Conservation (phyloP, 2,329 filamentous ascomycete genomes). For the Mycosphaerella sp. region DNA sequence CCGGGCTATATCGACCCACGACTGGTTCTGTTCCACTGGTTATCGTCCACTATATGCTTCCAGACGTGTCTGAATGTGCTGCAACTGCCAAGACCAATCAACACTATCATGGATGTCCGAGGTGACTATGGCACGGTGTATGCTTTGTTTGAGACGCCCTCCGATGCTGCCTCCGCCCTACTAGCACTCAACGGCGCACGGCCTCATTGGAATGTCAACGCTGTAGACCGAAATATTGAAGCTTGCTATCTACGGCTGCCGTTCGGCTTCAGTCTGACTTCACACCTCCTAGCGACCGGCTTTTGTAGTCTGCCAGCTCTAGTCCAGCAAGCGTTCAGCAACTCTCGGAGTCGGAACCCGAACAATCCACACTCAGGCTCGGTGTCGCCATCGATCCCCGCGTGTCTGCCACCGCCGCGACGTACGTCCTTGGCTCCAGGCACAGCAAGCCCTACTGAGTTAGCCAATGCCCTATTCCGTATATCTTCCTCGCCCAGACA, state of each 20-base stretch:
- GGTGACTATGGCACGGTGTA: slow-evolving; percentile 12
- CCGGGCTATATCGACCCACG: slow-evolving; percentile 10
- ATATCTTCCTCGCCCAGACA: slow-evolving; percentile 8
- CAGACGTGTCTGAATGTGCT: slow-evolving; percentile 13
- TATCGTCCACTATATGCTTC: slow-evolving; percentile 9
- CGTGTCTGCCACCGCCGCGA: background rate
- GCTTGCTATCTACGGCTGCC: slow-evolving; percentile 7
- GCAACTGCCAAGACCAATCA: slow-evolving; percentile 5
- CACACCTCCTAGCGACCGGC: slow-evolving; percentile 5
- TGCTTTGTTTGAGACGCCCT: slow-evolving; percentile 7
- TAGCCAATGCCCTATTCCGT: slow-evolving; percentile 7
- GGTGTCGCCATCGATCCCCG: background rate
- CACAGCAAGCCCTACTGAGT: slow-evolving; percentile 6
- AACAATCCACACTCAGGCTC: slow-evolving; percentile 3
- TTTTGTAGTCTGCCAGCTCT: slow-evolving; percentile 9
- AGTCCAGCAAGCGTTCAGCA: slow-evolving; percentile 7
- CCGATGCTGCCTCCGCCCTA: slow-evolving; percentile 2
- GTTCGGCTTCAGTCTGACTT: slow-evolving; percentile 6
- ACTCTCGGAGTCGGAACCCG: background rate
- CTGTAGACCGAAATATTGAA: slow-evolving; percentile 8
- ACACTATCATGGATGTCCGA: slow-evolving; percentile 8
- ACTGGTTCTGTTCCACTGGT: slow-evolving; percentile 10
- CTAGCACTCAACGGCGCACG: slow-evolving; percentile 4
- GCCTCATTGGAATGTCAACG: slow-evolving; percentile 9
- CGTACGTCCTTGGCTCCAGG: slow-evolving; percentile 1